A percentile compares a stretch with the other conserved stretches of the same genome.
phyloP scores from a whole-genome alignment of 345 rosid species.

The Gossypium longicalyx region DNA sequence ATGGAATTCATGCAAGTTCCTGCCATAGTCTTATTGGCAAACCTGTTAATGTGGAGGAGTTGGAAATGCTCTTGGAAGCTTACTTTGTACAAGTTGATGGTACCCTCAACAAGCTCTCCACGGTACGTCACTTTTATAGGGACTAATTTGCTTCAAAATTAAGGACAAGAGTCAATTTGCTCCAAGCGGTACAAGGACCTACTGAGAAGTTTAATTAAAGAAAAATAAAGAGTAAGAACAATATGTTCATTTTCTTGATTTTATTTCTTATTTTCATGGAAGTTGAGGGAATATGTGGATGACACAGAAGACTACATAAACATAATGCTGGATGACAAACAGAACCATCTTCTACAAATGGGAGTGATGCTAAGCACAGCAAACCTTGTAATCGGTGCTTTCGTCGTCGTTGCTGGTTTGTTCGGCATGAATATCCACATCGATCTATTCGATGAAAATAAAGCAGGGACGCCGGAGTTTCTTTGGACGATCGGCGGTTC shows the following conservation, averaged over 20 bases:
- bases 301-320: conserved; percentile 95
- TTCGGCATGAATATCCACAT: conserved; percentile 76
- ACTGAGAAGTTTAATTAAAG: too few relatives aligned
- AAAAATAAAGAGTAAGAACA: too few relatives aligned
- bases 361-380: conserved; percentile 94
- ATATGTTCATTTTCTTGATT: conserved; percentile 7
- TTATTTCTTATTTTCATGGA: conserved; percentile 5
- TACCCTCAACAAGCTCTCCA: conserved; percentile 78
- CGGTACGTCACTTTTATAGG: conserved; percentile 41
- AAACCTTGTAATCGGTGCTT: conserved; percentile 64
- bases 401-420: conserved; percentile 61
- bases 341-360: conserved; percentile 91
- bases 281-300: conserved; percentile 93
- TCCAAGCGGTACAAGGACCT: too few relatives aligned
- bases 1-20: conserved; percentile 59
- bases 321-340: conserved; percentile 95
- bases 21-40: conserved; percentile 62
- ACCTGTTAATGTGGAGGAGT: conserved; percentile 78
- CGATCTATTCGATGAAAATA: conserved; percentile 33
- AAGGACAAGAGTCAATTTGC: too few relatives aligned
- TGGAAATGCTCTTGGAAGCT: conserved; percentile 98
- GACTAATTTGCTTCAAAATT: too few relatives aligned
- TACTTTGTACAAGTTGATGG: conserved; percentile 94
- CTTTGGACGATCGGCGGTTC: conserved; percentile 77
- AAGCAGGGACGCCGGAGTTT: conserved; percentile 39